A percentile compares a stretch with the other conserved stretches of the same genome.
Conservation (phyloP, 352 stramenopile species). For the Globisporangium ultimum region DNA sequence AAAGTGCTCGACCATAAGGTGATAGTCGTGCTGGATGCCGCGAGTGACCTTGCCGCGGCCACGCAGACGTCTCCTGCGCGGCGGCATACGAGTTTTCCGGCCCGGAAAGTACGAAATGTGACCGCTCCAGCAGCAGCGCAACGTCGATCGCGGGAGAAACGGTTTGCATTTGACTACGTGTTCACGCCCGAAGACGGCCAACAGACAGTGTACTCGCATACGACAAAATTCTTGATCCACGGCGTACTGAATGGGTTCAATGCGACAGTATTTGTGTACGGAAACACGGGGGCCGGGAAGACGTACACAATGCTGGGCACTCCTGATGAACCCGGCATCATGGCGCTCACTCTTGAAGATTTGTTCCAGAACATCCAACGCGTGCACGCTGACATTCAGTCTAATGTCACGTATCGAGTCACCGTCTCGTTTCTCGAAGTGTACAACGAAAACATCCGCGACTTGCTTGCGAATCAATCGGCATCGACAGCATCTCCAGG, state of each 20-base stretch:
- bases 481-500: conserved; percentile 2
- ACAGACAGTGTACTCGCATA: conserved; percentile 81
- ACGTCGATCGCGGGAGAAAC: conserved; percentile 60
- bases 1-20: conserved; percentile 82
- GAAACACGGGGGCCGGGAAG: conserved; percentile 87
- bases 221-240: conserved; percentile 86
- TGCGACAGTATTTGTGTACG: conserved; percentile 91
- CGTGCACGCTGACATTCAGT: conserved; percentile 24
- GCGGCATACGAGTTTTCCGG: conserved; percentile 21
- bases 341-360: conserved; percentile 83
- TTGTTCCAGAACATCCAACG: conserved; percentile 73
- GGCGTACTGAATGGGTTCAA: conserved; percentile 88
- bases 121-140: conserved; percentile 17
- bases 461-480: conserved; percentile 55
- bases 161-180: conserved; percentile 90
- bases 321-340: conserved; percentile 80
- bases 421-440: conserved; percentile 89
- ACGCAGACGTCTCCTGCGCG: conserved; percentile 6
- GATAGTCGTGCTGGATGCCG: conserved; percentile 78
- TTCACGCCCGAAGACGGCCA: conserved; percentile 71
- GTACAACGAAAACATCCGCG: conserved; percentile 94
- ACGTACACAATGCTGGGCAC: conserved; percentile 92
- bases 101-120: conserved; percentile 33
- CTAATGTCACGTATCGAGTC: conserved; percentile 54
- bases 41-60: background rate